A percentile compares a stretch with the other conserved stretches of the same genome.
phyloP scores from a whole-genome alignment of 176 grass and related monocot genomes.

The Oryza brachyantha region DNA sequence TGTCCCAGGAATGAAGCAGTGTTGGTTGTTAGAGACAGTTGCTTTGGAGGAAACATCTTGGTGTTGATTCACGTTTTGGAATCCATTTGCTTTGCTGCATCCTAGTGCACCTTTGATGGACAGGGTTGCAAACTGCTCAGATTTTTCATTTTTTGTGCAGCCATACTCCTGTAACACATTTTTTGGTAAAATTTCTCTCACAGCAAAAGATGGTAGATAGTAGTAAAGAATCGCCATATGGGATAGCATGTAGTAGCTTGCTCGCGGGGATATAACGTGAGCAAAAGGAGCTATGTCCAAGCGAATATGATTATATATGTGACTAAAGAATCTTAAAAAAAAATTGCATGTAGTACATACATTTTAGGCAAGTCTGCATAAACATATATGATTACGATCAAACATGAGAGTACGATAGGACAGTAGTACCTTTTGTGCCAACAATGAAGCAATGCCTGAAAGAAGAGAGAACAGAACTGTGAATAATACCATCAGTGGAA shows the following conservation, averaged over 20 bases:
- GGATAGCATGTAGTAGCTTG: background rate
- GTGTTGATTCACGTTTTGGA: conserved; percentile 1
- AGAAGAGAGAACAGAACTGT: conserved; percentile 10
- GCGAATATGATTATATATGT: background rate
- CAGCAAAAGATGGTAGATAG: too few species aligned
- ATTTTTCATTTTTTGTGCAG: conserved; percentile 18
- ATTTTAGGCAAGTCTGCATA: background rate
- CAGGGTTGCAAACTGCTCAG: background rate
- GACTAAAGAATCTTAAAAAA: background rate
- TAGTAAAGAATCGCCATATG: conserved; percentile 1
- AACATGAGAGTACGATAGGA: background rate
- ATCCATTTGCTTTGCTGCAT: too few species aligned
- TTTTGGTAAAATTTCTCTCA: too few species aligned
- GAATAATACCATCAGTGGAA: background rate
- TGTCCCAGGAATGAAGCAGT: conserved; percentile 6
- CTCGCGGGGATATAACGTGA: background rate
- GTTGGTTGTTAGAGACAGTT: conserved; percentile 1
- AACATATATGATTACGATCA: background rate
- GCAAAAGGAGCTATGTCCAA: background rate
- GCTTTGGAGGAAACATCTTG: conserved; percentile 17
- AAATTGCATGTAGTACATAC: background rate
- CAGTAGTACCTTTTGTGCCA: conserved; percentile 46
- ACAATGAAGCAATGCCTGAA: conserved; percentile 42
- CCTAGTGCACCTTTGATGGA: conserved; percentile 2
- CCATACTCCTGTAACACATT: too few species aligned